Base-by-base conservation (phyloP, 225 moss, liverwort and hornwort species). In the Polytrichum formosum region DNA sequence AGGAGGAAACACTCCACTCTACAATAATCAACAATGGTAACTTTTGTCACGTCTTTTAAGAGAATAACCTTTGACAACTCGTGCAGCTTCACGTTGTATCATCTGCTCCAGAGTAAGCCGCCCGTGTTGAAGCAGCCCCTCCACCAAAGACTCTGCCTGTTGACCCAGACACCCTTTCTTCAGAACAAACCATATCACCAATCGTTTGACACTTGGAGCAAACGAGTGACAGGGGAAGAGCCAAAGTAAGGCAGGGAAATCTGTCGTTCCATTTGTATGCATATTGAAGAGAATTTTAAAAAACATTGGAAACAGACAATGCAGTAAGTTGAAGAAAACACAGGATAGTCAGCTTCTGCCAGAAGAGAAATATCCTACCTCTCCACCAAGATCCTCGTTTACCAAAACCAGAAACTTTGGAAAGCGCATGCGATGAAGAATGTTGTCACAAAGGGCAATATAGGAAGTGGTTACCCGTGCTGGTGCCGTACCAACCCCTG, bases 61-160 rank as follows among this genome's bases (percentile, higher is more conserved):
- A 2, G 9, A 35, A 18, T 37, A 28, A 94, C 91, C 87, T 85
- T 86, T 94, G 55, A 91, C 88, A 77, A 83, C 83, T 76, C 83
- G 80, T 29, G 92, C 94, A 69, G 97, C 97, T 70, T 92, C 88
- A 60, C 97, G 77, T 75, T 97, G 94, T 67, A 91, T 83, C 54
- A 97, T 87, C 74, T 97, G 97, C 81, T 94, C 97, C 79, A 94
- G 78, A 25, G 94, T 92, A 56, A 97, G 92, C 68, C 97, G 87
- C 3, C 97, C 97, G 81, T 97, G 97, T 68, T 97, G 94, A 60
- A 97, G 79, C 53, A 97, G 74, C n/a, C 97, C 97, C 76, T 92
- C 92, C 28, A 94, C 54, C 72, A 97, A 76, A 4, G 91, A 81
- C 71, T 94, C 97, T 28, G 92, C 92, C 90, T 94, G 46, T 46